Conservation (phyloP, 2,329 filamentous ascomycete genomes). For the Arthrobotrys sinensis region DNA sequence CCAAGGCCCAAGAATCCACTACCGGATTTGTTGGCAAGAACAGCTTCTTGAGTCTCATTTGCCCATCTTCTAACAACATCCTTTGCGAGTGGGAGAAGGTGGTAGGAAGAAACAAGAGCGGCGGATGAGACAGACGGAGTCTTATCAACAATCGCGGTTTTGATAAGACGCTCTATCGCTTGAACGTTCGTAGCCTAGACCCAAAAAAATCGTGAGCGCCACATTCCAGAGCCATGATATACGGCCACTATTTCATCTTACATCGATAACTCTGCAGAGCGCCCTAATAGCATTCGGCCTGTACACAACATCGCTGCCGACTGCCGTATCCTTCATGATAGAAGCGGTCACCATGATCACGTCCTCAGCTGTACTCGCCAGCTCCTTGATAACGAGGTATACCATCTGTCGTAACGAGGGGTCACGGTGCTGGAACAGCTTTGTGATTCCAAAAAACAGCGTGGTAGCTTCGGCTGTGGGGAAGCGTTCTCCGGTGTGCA, state of each 20-base stretch:
- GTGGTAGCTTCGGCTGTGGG: conserved; percentile 97
- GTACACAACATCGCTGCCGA: conserved; percentile 93
- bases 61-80: conserved; percentile 98
- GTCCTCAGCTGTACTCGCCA: conserved; percentile 94
- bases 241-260: conserved; percentile 67
- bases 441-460: conserved; percentile 98
- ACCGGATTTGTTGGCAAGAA: conserved; percentile 84
- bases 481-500: conserved; percentile 98
- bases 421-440: conserved; percentile 99
- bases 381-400: conserved; percentile 97
- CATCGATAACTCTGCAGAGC: conserved; percentile 95
- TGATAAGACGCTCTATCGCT: conserved; percentile 97
- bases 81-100: conserved; percentile 93
- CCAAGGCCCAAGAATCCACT: conserved; percentile 94
- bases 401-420: conserved; percentile 98
- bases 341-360: conserved; percentile 99
- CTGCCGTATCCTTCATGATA: conserved; percentile 99
- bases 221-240: background rate
- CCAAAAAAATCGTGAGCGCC: conserved; percentile 14
- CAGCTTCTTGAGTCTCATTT: conserved; percentile 97
- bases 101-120: conserved; percentile 95
- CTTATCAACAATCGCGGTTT: conserved; percentile 99
- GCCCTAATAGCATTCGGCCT: conserved; percentile 96
- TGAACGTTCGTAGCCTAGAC: conserved; percentile 89
- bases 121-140: conserved; percentile 97